Evolutionary conservation across 805 yeast species (phyloP), one percentile per base, ranked within the genome.

Genomic region (Starmerella bombicola): DNA sequence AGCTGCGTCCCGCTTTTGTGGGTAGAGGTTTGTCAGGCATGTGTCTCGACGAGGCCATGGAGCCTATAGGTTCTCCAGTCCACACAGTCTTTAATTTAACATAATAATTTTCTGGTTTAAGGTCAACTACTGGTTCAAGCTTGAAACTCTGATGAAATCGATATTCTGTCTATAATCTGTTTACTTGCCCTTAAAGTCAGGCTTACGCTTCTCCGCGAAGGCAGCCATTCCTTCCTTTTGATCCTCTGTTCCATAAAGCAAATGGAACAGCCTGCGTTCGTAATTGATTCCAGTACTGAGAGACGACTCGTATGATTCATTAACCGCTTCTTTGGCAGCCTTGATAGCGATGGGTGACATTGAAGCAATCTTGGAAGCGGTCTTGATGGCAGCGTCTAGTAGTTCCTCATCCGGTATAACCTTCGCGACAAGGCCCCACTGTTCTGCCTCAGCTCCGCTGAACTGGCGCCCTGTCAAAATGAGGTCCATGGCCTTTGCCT

Each of bases 181-280:
- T 34, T 59, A 60, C 41, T 59, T 49, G 22, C 61, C 61, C 18
- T 45, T 48, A 41, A 58, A 66, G 3, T 55, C 53, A 4, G 70
- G 58, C 52, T 54, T 55, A 48, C 70, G 61, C 56, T 66, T 68
- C 46, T 66, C 69, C n/a, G 63, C 59, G 51, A 70, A 70, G 10
- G 74, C 74, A 29, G 57, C 41, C 73, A 70, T 69, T 9, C 74
- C 74, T 52, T 69, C 73, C 46, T 54, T 56, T 49, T 68, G 73
- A 46, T 70, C 74, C 26, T 45, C 41, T 17, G 65, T 55, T n/a
- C 70, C 71, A 45, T 69, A 70, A 37, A 70, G 52, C 1, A 62
- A 54, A 50, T 69, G 67, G 63, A 70, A 70, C 26, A 64, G 51
- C n/a, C 55, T 48, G 37, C 71, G 63, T 53, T 70, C 74, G 45